phyloP scores from a whole-genome alignment of 1,284 basidiomycete species.

The Ustilago tritici region DNA sequence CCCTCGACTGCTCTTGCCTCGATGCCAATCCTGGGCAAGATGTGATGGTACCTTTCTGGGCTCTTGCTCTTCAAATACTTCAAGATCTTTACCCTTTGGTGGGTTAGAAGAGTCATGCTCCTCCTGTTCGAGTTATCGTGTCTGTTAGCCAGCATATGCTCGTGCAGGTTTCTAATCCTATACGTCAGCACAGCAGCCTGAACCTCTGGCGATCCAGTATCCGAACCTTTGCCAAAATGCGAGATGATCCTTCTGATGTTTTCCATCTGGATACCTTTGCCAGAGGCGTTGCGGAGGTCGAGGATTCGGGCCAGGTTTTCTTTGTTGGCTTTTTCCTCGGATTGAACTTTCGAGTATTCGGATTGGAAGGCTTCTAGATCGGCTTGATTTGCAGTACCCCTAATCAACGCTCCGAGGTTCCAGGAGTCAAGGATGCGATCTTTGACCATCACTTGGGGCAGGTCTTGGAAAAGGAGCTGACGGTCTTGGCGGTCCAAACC shows the following conservation, averaged over 20 bases:
- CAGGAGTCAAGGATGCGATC: slow-evolving; percentile 60
- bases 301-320: slow-evolving; percentile 79
- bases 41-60: slow-evolving; percentile 79
- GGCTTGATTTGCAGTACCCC: slow-evolving; percentile 44
- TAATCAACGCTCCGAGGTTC: slow-evolving; percentile 43
- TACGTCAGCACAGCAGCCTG: slow-evolving; percentile 90
- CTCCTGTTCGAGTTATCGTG: slow-evolving; percentile 84
- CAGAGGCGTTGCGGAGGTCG: slow-evolving; percentile 88
- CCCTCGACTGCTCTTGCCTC: slow-evolving; percentile 86
- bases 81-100: slow-evolving; percentile 84
- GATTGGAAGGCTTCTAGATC: slow-evolving; percentile 52
- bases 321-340: slow-evolving; percentile 75
- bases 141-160: slow-evolving; percentile 77
- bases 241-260: slow-evolving; percentile 83
- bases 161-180: slow-evolving; percentile 84
- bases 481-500: slow-evolving; percentile 56
- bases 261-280: slow-evolving; percentile 84
- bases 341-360: slow-evolving; percentile 50
- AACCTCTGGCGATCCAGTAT: slow-evolving; percentile 86
- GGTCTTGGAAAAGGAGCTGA: slow-evolving; percentile 61
- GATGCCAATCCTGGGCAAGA: slow-evolving; percentile 82
- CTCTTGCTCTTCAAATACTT: slow-evolving; percentile 81
- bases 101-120: slow-evolving; percentile 80
- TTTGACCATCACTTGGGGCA: slow-evolving; percentile 65
- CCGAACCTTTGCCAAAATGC: slow-evolving; percentile 77